Percentiles rank a stretch among this genome's conserved stretches.
phyloP scores from a whole-genome alignment of 495 filamentous ascomycete species.

The Aspergillus funiculosus region DNA sequence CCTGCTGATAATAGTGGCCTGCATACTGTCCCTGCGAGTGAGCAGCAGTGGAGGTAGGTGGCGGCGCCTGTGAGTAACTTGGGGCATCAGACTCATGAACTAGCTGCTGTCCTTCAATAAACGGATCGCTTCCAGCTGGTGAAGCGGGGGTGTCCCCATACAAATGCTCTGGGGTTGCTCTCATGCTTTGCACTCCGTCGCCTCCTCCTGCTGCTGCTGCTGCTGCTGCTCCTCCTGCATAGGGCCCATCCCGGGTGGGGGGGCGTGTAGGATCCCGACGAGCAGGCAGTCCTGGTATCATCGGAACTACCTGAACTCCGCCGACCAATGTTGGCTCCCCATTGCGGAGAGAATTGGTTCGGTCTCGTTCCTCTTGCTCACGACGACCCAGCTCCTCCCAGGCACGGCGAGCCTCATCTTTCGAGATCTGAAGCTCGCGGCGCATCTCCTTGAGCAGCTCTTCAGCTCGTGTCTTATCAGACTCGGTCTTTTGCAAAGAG shows the following conservation, averaged over 20 bases:
- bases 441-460: slow-evolving; percentile 78
- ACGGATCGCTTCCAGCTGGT: slow-evolving; percentile 56
- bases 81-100: slow-evolving; percentile 7
- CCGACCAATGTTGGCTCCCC: slow-evolving; percentile 87
- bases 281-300: slow-evolving; percentile 69
- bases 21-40: slow-evolving; percentile 24
- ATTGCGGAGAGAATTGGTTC: slow-evolving; percentile 75
- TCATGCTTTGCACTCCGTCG: slow-evolving; percentile 24
- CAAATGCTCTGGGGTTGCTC: slow-evolving; percentile 29
- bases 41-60: slow-evolving; percentile 26
- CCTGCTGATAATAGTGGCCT: slow-evolving; percentile 44
- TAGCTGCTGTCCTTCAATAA: slow-evolving; percentile 35
- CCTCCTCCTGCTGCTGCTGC: too few species aligned
- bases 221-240: slow-evolving; percentile 28
- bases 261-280: slow-evolving; percentile 53
- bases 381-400: slow-evolving; percentile 95
- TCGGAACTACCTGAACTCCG: slow-evolving; percentile 94
- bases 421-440: slow-evolving; percentile 87
- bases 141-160: slow-evolving; percentile 44
- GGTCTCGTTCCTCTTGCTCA: slow-evolving; percentile 92
- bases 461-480: slow-evolving; percentile 62
- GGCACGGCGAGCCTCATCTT: slow-evolving; percentile 89
- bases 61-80: slow-evolving; percentile 14
- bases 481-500: slow-evolving; percentile 56
- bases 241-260: slow-evolving; percentile 44